Conservation (phyloP, 139 green algal genomes). For the Volvox reticuliferus region DNA sequence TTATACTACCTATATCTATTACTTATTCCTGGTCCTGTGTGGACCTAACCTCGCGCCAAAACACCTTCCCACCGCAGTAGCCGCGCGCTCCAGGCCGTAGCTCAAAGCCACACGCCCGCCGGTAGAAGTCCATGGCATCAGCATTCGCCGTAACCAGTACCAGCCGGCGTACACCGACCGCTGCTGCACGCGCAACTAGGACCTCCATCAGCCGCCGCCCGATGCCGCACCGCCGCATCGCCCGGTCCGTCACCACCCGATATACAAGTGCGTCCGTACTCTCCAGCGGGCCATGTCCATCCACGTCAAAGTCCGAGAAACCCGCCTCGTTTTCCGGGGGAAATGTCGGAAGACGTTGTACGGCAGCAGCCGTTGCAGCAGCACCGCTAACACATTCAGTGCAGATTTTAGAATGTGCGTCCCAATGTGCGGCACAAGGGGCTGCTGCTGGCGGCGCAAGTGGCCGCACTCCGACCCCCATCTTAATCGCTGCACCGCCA, state of each 20-base stretch:
- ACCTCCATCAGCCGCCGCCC: neutral
- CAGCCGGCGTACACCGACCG: neutral
- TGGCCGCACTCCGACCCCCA: neutral
- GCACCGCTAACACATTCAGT: no score
- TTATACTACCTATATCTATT: no score
- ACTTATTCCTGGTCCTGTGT: no score
- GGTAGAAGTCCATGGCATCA: neutral
- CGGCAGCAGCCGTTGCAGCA: neutral
- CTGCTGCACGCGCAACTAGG: neutral
- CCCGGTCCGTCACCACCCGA: neutral
- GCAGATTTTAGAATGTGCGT: no score
- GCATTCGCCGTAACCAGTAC: neutral
- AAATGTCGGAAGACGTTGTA: neutral
- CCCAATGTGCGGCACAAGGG: no score
- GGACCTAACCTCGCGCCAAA: no score
- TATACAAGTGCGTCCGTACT: neutral
- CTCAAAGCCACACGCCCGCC: conserved; percentile 14
- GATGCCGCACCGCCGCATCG: conserved; percentile 2
- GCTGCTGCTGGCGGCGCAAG: neutral
- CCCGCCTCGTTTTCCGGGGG: neutral
- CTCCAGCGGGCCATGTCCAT: neutral
- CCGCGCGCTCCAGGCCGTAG: neutral
- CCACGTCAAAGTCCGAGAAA: neutral
- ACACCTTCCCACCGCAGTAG: no score
- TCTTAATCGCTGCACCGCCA: neutral